phyloP scores from a whole-genome alignment of 1,139 yeast genomes.

The Saccharomyces hybrid region DNA sequence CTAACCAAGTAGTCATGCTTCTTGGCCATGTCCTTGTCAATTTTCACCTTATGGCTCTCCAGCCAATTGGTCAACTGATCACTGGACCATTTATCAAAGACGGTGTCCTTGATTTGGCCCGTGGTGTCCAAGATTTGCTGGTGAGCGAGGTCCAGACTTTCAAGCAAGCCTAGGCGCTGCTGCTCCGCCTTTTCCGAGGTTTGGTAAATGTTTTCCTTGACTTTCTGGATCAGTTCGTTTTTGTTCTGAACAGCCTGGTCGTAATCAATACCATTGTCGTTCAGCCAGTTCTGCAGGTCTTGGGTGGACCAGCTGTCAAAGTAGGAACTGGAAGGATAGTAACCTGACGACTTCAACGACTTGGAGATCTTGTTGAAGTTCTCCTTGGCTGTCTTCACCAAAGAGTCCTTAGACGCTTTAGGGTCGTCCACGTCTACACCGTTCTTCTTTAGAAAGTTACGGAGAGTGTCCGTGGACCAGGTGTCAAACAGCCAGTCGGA shows the following conservation, averaged over 20 bases:
- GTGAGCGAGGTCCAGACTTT: slow-evolving; percentile 35
- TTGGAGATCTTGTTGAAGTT: slow-evolving; percentile 36
- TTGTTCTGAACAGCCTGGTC: slow-evolving; percentile 34
- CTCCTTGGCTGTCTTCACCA: slow-evolving; percentile 35
- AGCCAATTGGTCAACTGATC: slow-evolving; percentile 44
- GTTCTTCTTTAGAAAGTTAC: slow-evolving; percentile 34
- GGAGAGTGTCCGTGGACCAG: slow-evolving; percentile 39
- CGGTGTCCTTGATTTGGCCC: slow-evolving; percentile 39
- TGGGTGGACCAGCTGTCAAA: slow-evolving; percentile 41
- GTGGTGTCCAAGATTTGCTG: slow-evolving; percentile 36
- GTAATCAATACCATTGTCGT: slow-evolving; percentile 40
- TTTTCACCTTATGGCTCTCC: slow-evolving; percentile 37
- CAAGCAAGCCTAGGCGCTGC: slow-evolving; percentile 36
- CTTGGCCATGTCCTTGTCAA: slow-evolving; percentile 32
- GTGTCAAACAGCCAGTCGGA: slow-evolving; percentile 43
- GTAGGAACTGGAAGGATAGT: slow-evolving; percentile 46
- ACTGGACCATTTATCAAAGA: slow-evolving; percentile 43
- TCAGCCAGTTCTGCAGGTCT: slow-evolving; percentile 42
- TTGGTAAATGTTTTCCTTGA: slow-evolving; percentile 39
- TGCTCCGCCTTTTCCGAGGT: slow-evolving; percentile 36
- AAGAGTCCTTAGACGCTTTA: slow-evolving; percentile 33
- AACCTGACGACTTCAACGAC: slow-evolving; percentile 36
- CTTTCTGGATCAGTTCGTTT: slow-evolving; percentile 39
- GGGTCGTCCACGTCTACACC: slow-evolving; percentile 31
- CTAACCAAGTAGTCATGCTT: slow-evolving; percentile 35